A percentile compares a stretch with the other conserved stretches of the same genome.
Evolutionary conservation across 2,329 filamentous ascomycete genomes (phyloP).

Genomic region (Lecanicillium sp.): DNA sequence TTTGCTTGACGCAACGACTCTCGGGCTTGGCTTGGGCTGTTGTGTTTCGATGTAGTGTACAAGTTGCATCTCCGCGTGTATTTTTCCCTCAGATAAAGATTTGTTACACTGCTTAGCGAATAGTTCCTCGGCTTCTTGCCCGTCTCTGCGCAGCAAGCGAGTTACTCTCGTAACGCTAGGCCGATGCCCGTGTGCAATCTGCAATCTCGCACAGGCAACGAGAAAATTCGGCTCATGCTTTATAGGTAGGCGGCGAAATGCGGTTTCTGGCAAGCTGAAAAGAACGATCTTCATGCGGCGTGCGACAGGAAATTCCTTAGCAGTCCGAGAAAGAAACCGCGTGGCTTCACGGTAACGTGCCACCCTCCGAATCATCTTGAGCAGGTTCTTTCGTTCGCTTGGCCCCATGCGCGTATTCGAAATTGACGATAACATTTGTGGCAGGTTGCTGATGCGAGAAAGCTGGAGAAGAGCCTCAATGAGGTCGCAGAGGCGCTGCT

Average conservation of each 20-base stretch:
- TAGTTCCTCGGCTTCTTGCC: neutral
- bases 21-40: constrained; percentile 18
- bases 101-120: constrained; percentile 1
- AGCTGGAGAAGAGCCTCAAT: constrained; percentile 21
- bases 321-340: constrained; percentile 21
- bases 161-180: constrained; percentile 1
- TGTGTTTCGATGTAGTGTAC: constrained; percentile 1
- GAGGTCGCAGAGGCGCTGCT: constrained; percentile 15
- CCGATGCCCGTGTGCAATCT: neutral
- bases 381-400: constrained; percentile 12
- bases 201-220: constrained; percentile 1
- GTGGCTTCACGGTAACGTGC: constrained; percentile 27
- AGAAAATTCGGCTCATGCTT: neutral
- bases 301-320: constrained; percentile 21
- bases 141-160: neutral
- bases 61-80: constrained; percentile 1
- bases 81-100: constrained; percentile 2
- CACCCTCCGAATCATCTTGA: constrained; percentile 27
- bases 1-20: constrained; percentile 40
- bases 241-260: neutral
- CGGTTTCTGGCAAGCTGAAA: constrained; percentile 17
- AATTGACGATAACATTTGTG: constrained; percentile 10
- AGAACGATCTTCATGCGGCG: constrained; percentile 19
- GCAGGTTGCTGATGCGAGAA: constrained; percentile 10
- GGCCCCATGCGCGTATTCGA: constrained; percentile 13